Conservation (phyloP, 345 rosid species). For the Acer negundo region DNA sequence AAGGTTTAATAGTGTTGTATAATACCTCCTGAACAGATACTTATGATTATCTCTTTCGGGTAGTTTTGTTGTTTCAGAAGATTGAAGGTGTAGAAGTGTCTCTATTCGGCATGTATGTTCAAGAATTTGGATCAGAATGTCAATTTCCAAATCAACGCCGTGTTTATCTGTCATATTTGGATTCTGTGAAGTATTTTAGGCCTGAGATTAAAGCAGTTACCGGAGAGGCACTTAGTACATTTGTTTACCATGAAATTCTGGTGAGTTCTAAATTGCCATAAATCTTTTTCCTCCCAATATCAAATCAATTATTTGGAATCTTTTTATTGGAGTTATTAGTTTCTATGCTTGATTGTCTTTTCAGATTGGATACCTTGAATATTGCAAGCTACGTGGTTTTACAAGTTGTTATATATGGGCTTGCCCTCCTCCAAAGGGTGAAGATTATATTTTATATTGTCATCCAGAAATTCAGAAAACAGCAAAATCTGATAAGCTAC, state of each 20-base stretch:
- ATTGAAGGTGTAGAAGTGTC: constrained; percentile 99
- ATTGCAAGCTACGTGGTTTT: constrained; percentile 96
- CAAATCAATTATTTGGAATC: neutral
- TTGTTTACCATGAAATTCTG: constrained; percentile 97
- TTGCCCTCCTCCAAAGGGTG: constrained; percentile 98
- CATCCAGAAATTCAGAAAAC: constrained; percentile 99
- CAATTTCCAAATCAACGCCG: constrained; percentile 95
- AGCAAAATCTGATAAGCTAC: constrained; percentile 97
- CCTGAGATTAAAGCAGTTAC: constrained; percentile 87
- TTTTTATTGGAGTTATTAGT: constrained; percentile 8
- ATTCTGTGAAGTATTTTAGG: constrained; percentile 97
- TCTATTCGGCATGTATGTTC: constrained; percentile 98
- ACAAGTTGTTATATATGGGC: constrained; percentile 99
- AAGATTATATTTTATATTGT: constrained; percentile 96
- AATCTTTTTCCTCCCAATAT: neutral
- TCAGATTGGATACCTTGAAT: constrained; percentile 98
- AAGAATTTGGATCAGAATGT: constrained; percentile 98
- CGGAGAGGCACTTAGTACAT: constrained; percentile 98
- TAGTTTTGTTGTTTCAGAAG: constrained; percentile 91
- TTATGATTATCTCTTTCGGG: constrained; percentile 53
- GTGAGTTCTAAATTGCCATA: constrained; percentile 36
- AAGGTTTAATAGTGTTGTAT: constrained; percentile 17
- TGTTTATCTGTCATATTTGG: constrained; percentile 94
- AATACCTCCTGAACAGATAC: constrained; percentile 5
- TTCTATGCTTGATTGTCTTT: constrained; percentile 25